Evolutionary conservation across 768 basidiomycete species (phyloP).

Genomic region (Lentinula boryana): DNA sequence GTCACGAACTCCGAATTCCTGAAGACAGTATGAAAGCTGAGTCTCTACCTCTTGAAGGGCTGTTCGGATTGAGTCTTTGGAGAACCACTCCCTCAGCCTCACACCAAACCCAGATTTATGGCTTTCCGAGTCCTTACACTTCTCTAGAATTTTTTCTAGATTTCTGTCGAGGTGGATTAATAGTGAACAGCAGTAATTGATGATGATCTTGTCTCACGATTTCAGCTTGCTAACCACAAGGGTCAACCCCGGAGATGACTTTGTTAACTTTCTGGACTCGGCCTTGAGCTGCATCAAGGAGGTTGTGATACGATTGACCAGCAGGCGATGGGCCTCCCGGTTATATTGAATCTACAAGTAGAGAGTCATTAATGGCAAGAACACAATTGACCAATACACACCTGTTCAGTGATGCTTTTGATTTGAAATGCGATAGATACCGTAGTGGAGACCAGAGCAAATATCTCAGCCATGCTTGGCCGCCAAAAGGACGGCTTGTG

Average conservation of each 20-base stretch:
- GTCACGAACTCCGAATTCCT: conserved; percentile 5
- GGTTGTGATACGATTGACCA: conserved; percentile 5
- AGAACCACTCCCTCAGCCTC: background rate
- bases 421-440: conserved; percentile 1
- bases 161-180: background rate
- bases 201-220: background rate
- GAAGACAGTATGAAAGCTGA: conserved; percentile 8
- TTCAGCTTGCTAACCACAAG: background rate
- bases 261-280: background rate
- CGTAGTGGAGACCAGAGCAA: background rate
- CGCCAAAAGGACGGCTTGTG: background rate
- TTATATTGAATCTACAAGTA: conserved; percentile 3
- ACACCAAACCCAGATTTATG: background rate
- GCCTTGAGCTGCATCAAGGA: conserved; percentile 4
- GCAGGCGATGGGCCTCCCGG: background rate
- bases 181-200: background rate
- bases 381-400: background rate
- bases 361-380: background rate
- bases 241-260: background rate
- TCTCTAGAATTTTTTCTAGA: background rate
- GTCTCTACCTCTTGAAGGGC: conserved; percentile 6
- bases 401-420: conserved; percentile 1
- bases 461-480: background rate
- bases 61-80: conserved; percentile 1
- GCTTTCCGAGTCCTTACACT: background rate